Base-by-base conservation (phyloP, 2,329 filamentous ascomycete species). In the Aspergillus sojae region DNA sequence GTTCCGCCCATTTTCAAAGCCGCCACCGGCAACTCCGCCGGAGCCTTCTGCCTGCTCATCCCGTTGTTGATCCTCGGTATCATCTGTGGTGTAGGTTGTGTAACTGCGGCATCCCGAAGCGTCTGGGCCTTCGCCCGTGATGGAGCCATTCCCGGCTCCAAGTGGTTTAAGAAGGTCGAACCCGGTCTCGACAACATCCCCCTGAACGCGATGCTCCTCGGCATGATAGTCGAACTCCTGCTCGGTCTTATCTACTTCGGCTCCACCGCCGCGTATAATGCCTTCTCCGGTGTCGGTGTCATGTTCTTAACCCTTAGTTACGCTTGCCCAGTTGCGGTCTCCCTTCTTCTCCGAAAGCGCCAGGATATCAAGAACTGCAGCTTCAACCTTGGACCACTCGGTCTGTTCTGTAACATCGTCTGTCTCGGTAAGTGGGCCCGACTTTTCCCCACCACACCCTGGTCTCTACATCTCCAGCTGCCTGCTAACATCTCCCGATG, bases 181-280 rank as follows among this genome's bases (percentile, higher is more conserved):
- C 81, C 82, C 64, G 81, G 78, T 1, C 83, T 91, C 48, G 87
- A 89, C 62, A 87, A 89, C 62, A 87, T 94, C 57, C 91, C 91
- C 0, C 78, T 94, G 7, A 87, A 84, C 80, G 89, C 88, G 0
- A 82, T 93, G 19, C 78, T 87, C 5, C 81, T 94, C 2, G 90
- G 89, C 0, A 89, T 90, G 0, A 73, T 83, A 0, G 85, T 93
- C 56, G 89, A 91, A 74, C 90, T 88, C 68, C 77, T 91, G 21
- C 84, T 94, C 0, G 91, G 90, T 0, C 83, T 90, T 63, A 92
- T 93, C 75, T 93, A 91, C 80, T 92, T 93, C 67, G 91, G 91
- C n/a, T 91, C 88, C 1, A 85, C 86, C 0, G 89, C 90, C 0
- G 91, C 91, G 0, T 94, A 93, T 81, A 90, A 89, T 79, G 88